Base-by-base conservation (phyloP, 495 filamentous ascomycete species). In the Aspergillus bridgeri region DNA sequence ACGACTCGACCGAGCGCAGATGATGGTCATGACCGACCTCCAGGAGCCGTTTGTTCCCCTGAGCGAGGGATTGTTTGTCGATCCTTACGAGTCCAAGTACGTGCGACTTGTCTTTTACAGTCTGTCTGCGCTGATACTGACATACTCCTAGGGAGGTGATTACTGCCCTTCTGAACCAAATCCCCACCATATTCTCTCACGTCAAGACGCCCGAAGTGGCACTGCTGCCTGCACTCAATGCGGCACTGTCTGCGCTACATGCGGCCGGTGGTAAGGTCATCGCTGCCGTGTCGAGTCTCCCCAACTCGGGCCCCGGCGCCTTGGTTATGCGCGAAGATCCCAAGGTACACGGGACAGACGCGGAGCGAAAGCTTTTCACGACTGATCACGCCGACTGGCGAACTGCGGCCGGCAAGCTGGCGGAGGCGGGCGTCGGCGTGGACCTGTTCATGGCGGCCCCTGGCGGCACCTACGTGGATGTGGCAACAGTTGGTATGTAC, bases 11-110 rank as follows among this genome's bases (percentile, higher is more conserved):
- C 85, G 91, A 75, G 90, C 94, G 5, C 94, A 99, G 65, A 97
- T 98, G 93, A 85, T 98, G 78, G 92, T 98, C 18, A 96, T 98
- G 91, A 89, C 94, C 9, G 94, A 99, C 67, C 83, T 99, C 54
- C 91, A 99, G 61, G 94, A 99, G 61, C 93, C 94, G 0, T 99
- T 99, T 69, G 87, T 97, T 7, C 94, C 95, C 46, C 76, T 98
- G 17, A 90, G 88, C 60, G 89, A 96, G 49, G 92, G 92, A 9
- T 77, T 98, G 3, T 97, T 99, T 71, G 93, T 96, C 4, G 94
- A 99, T 69, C 92, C 95, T 9, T 89, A 96, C 65, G 89, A 96
- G 69, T 94, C 92, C 22, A 92, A 89, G 84, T 86, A 77, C 48
- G 79, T 63, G 33, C 9, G 17, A 38, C 8, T 38, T 6, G 18